These are phyloP conservation scores for Macrocybe sp. DNA, from an alignment of 1,284 basidiomycete genomes.

Conservation along the genomic window DNA sequence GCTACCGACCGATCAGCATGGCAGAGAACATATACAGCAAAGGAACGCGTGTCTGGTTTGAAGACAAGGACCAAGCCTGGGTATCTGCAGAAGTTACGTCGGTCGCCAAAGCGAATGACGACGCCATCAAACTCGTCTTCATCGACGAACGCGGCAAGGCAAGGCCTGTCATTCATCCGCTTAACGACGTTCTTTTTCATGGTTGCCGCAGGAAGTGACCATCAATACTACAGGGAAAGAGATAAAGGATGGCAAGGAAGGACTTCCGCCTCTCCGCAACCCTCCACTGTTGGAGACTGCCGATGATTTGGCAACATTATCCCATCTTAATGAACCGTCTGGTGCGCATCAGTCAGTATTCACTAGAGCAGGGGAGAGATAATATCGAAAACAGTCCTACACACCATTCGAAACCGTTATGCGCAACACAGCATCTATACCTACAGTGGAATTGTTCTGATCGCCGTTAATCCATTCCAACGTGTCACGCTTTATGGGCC, in stretches of 20 bases:
- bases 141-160: constrained; percentile 88
- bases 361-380: constrained; percentile 1
- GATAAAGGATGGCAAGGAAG: constrained; percentile 69
- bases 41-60: constrained; percentile 83
- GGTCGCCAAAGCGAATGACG: constrained; percentile 55
- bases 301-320: constrained; percentile 96
- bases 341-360: constrained; percentile 45
- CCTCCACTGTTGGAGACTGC: constrained; percentile 95
- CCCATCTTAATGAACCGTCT: constrained; percentile 96
- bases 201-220: constrained; percentile 55
- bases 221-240: constrained; percentile 76
- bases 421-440: constrained; percentile 98
- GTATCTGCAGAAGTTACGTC: constrained; percentile 80
- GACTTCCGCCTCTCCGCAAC: constrained; percentile 91
- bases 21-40: constrained; percentile 85
- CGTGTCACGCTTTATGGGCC: constrained; percentile 90
- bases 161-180: constrained; percentile 13
- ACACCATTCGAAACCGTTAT: constrained; percentile 96
- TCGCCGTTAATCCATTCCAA: constrained; percentile 98
- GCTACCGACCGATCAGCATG: constrained; percentile 35
- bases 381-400: constrained; percentile 61
- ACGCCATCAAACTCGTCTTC: constrained; percentile 74
- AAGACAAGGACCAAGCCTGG: constrained; percentile 92
- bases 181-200: constrained; percentile 8
- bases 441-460: constrained; percentile 96